Evolutionary conservation across 2,329 filamentous ascomycete genomes (phyloP), one percentile per base, ranked within the genome.

Genomic region (Bimuria novae-zelandiae): DNA sequence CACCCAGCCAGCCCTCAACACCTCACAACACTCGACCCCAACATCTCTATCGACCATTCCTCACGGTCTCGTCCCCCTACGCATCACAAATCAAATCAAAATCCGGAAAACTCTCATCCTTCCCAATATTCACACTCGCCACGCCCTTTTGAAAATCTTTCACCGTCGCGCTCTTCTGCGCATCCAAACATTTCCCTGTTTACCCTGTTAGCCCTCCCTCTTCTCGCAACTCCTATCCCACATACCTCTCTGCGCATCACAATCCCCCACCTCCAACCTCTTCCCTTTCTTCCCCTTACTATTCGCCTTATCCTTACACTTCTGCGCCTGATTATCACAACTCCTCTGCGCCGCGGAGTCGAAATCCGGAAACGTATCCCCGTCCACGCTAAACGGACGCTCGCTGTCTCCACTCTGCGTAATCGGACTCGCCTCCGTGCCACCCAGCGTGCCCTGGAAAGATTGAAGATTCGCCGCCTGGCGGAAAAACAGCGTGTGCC

Each of bases 301-400:
- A 59, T 85, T 75, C 36, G 70, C 70, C 44, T 44, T 40, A 27
- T 57, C 11, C 27, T 79, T 75, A 67, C 86, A 89, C 7, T 69
- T 71, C 65, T 86, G 85, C 70, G 84, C 82, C 75, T 88, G 84
- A 42, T 84, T 80, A 56, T 85, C 80, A 64, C 86, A 89, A 22
- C 83, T 81, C 41, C 86, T 77, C 72, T 86, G 80, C 32, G 79
- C 76, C 16, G 86, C 86, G 1, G 78, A 78, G 5, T 70, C 72
- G 60, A 82, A 76, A 64, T 81, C 80, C 19, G 80, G 78, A 67
- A 89, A 88, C 7, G 65, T 70, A 21, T 64, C 54, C 3, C 67
- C 68, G 1, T 65, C 67, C 3, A 74, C 71, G 3, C 41, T 27
- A 39, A 73, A 74, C 7, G 69, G 69, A 0, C 70, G 22, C 78